These are phyloP conservation scores for Sherardia arvensis DNA, from an alignment of 257 asterid genomes.

Conservation along the genomic window DNA sequence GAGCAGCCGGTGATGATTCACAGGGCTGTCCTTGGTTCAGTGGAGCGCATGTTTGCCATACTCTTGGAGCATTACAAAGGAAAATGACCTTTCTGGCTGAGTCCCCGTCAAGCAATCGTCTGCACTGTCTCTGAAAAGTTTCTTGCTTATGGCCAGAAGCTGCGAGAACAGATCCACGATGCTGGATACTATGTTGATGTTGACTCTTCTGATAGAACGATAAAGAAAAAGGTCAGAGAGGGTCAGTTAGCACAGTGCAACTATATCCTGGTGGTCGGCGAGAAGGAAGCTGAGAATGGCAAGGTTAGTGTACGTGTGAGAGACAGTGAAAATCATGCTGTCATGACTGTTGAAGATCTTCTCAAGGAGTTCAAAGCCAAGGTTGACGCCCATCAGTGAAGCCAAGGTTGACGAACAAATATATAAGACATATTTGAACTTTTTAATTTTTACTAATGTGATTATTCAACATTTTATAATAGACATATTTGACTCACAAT, in stretches of 20 bases:
- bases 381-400: slow-evolving; percentile 48
- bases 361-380: slow-evolving; percentile 46
- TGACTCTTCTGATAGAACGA: slow-evolving; percentile 79
- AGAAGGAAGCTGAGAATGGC: slow-evolving; percentile 73
- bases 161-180: slow-evolving; percentile 58
- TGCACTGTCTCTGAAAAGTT: slow-evolving; percentile 97
- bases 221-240: slow-evolving; percentile 94
- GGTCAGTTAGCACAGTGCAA: slow-evolving; percentile 93
- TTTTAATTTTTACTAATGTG: too few relatives aligned
- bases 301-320: slow-evolving; percentile 79
- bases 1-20: slow-evolving; percentile 98
- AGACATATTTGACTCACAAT: too few relatives aligned
- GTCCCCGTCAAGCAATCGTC: slow-evolving; percentile 96
- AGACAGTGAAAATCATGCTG: slow-evolving; percentile 36
- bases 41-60: slow-evolving; percentile 94
- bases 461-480: too few relatives aligned
- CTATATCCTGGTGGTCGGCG: slow-evolving; percentile 94
- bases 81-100: slow-evolving; percentile 99
- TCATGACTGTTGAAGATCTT: slow-evolving; percentile 49
- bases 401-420: too few relatives aligned
- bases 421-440: too few relatives aligned
- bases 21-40: slow-evolving; percentile 93
- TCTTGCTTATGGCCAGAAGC: slow-evolving; percentile 65
- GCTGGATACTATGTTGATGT: slow-evolving; percentile 85
- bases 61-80: slow-evolving; percentile 95